Conservation (phyloP, 2,329 filamentous ascomycete species). For the Metarhizium anisopliae region DNA sequence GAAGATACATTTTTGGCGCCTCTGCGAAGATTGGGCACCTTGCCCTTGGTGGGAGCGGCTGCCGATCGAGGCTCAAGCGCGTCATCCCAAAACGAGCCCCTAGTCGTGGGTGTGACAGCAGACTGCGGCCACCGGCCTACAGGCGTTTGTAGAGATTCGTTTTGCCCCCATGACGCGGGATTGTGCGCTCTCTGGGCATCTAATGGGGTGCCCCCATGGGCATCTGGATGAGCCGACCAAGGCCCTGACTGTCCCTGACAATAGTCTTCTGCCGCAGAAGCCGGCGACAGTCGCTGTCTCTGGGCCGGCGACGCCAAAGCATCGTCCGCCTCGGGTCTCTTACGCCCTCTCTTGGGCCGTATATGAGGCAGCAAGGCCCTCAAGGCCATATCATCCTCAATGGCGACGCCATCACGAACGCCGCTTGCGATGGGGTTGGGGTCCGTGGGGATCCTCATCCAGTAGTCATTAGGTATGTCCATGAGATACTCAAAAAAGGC, state of each 20-base stretch:
- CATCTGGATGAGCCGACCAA: conserved; percentile 38
- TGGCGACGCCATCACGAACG: conserved; percentile 69
- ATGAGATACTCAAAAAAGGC: conserved; percentile 89
- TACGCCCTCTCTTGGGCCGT: conserved; percentile 51
- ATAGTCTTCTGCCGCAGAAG: conserved; percentile 30
- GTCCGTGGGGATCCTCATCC: conserved; percentile 61
- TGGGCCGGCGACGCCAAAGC: conserved; percentile 42
- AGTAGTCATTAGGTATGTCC: conserved; percentile 70
- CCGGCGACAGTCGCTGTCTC: conserved; percentile 51
- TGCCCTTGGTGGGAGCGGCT: conserved; percentile 54
- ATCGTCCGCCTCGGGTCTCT: conserved; percentile 56
- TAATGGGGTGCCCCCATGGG: neutral
- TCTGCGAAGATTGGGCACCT: conserved; percentile 45
- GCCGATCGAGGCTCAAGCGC: conserved; percentile 59
- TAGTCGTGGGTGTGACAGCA: conserved; percentile 60
- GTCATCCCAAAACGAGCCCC: conserved; percentile 46
- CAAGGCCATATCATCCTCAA: conserved; percentile 84
- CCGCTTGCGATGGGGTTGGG: conserved; percentile 53
- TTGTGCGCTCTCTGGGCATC: conserved; percentile 17
- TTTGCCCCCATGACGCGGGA: conserved; percentile 21
- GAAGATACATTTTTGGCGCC: conserved; percentile 82
- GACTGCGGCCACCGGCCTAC: conserved; percentile 67
- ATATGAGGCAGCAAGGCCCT: conserved; percentile 74
- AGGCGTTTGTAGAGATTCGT: conserved; percentile 50
- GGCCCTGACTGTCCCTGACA: conserved; percentile 27